Evolutionary conservation across 75 land plant species (phyloP).

Genomic region (Ceratopteris richardii): DNA sequence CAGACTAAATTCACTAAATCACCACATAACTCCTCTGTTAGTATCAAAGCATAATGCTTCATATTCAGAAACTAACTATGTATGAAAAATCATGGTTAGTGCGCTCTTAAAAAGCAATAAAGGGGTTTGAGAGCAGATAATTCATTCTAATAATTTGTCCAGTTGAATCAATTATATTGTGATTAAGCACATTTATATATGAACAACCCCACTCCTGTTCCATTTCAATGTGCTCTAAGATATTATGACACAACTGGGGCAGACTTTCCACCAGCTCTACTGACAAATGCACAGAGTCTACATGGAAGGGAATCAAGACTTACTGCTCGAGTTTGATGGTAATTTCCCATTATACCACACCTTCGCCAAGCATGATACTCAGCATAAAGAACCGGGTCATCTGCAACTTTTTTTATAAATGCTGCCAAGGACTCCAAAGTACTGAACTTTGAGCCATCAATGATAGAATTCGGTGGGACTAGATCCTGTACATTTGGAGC

Average conservation of each 20-base stretch:
- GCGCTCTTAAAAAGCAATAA: too few relatives aligned
- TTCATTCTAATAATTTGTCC: too few relatives aligned
- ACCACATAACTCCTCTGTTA: too few relatives aligned
- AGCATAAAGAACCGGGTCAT: constrained; percentile 79
- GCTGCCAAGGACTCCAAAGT: constrained; percentile 63
- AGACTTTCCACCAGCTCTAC: constrained; percentile 68
- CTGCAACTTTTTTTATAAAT: constrained; percentile 65
- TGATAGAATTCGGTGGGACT: constrained; percentile 88
- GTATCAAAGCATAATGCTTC: too few relatives aligned
- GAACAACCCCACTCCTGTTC: too few relatives aligned
- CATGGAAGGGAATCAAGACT: constrained; percentile 95
- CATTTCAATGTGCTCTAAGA: too few relatives aligned
- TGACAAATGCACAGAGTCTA: constrained; percentile 70
- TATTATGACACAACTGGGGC: constrained; percentile 14
- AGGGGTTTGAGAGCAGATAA: too few relatives aligned
- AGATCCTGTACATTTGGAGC: constrained; percentile 93
- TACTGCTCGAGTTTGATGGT: constrained; percentile 50
- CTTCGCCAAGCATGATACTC: constrained; percentile 97
- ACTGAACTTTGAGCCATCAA: constrained; percentile 64
- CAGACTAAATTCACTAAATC: too few relatives aligned
- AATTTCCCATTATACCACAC: constrained; percentile 83
- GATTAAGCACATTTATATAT: too few relatives aligned
- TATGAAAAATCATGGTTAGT: too few relatives aligned
- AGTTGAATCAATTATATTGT: too few relatives aligned
- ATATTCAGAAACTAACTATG: too few relatives aligned